Evolutionary conservation across 768 basidiomycete species (phyloP).

Genomic region (Scleroderma citrinum): DNA sequence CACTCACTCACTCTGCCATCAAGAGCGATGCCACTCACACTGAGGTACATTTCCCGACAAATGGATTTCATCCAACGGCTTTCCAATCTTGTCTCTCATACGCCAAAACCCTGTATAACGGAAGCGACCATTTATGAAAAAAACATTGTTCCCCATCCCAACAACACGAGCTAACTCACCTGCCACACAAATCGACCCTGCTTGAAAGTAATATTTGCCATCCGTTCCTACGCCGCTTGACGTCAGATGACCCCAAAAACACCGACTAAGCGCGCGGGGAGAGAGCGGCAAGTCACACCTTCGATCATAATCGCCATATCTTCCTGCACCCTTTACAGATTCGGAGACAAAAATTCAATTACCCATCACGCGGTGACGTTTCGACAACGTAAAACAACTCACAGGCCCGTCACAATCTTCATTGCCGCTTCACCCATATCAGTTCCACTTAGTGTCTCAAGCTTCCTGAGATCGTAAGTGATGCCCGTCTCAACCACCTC

Average conservation of each 20-base stretch:
- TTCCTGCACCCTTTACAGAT: slow-evolving; percentile 42
- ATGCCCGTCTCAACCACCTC: slow-evolving; percentile 43
- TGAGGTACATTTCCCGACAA: slow-evolving; percentile 63
- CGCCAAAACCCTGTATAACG: slow-evolving; percentile 61
- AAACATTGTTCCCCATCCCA: slow-evolving; percentile 10
- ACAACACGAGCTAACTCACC: too few relatives aligned
- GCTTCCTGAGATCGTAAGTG: slow-evolving; percentile 44
- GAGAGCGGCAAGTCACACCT: slow-evolving; percentile 30
- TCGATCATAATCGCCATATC: slow-evolving; percentile 58
- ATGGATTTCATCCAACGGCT: slow-evolving; percentile 69
- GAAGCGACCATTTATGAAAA: background rate
- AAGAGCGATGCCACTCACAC: slow-evolving; percentile 39
- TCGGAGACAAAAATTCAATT: background rate
- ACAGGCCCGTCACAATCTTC: slow-evolving; percentile 58
- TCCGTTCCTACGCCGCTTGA: slow-evolving; percentile 43
- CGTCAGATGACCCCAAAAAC: slow-evolving; percentile 2
- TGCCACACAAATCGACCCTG: slow-evolving; percentile 60
- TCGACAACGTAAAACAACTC: too few relatives aligned
- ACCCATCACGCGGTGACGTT: slow-evolving; percentile 4
- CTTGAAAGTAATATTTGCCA: slow-evolving; percentile 70
- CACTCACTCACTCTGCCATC: background rate
- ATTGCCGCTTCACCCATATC: slow-evolving; percentile 45
- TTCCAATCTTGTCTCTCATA: slow-evolving; percentile 69
- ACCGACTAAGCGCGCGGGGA: slow-evolving; percentile 1
- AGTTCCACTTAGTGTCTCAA: slow-evolving; percentile 12